Percentiles rank a stretch among this genome's conserved stretches.
Evolutionary conservation across 2,329 filamentous ascomycete species (phyloP).

Genomic region (Aspergillus novofumigatus): DNA sequence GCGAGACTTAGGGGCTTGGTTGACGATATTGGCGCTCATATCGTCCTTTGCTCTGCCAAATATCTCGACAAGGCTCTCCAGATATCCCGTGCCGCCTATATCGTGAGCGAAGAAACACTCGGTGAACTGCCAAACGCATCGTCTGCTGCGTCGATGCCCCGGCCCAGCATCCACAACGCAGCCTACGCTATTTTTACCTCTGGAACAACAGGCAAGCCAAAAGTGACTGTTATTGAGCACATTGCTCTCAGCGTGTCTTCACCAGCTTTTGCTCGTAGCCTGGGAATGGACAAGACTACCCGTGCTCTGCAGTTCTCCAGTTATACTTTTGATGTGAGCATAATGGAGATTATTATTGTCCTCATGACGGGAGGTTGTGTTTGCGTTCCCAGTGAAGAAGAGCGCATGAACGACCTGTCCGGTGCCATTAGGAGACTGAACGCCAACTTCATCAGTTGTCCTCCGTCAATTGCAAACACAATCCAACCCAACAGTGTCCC

Average conservation of each 20-base stretch:
- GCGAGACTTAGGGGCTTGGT: slow-evolving; percentile 33
- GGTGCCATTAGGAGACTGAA: slow-evolving; percentile 49
- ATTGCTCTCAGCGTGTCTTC: slow-evolving; percentile 54
- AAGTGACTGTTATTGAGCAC: slow-evolving; percentile 62
- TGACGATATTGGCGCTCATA: slow-evolving; percentile 29
- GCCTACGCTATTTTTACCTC: slow-evolving; percentile 62
- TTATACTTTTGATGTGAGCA: slow-evolving; percentile 52
- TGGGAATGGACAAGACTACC: slow-evolving; percentile 50
- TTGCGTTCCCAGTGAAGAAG: slow-evolving; percentile 52
- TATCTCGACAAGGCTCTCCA: slow-evolving; percentile 26
- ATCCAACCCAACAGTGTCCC: slow-evolving; percentile 44
- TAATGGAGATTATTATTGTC: slow-evolving; percentile 53
- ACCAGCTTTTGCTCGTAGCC: slow-evolving; percentile 47
- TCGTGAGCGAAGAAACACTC: slow-evolving; percentile 26
- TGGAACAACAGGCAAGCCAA: slow-evolving; percentile 54
- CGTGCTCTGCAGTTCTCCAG: slow-evolving; percentile 58
- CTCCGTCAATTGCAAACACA: slow-evolving; percentile 54
- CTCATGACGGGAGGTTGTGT: slow-evolving; percentile 56
- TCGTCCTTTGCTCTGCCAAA: slow-evolving; percentile 32
- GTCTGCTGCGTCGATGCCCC: slow-evolving; percentile 10
- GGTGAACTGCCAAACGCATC: slow-evolving; percentile 22
- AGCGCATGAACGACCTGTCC: slow-evolving; percentile 49
- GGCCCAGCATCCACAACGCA: slow-evolving; percentile 23
- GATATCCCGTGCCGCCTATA: slow-evolving; percentile 24
- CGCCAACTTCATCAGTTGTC: slow-evolving; percentile 54